Conservation (phyloP, 257 asterid genomes). For the Lavandula angustifolia region DNA sequence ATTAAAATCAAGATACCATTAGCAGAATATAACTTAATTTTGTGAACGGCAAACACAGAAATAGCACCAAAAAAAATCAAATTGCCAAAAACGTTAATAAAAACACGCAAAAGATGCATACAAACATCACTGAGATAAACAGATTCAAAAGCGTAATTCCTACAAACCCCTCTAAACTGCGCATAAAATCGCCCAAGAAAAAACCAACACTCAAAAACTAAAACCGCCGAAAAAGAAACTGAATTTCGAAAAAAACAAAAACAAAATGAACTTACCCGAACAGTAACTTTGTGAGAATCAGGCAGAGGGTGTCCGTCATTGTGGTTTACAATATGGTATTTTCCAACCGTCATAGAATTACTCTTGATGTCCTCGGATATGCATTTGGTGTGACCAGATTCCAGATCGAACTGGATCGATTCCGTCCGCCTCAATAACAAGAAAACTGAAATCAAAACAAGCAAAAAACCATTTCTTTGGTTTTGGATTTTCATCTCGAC, state of each 20-base stretch:
- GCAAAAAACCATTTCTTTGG: slow-evolving; percentile 32
- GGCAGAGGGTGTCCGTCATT: slow-evolving; percentile 80
- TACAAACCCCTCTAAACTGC: neutral
- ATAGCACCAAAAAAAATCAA: neutral
- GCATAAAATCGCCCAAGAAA: neutral
- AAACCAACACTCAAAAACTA: neutral
- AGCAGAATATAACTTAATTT: neutral
- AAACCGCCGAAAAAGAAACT: neutral
- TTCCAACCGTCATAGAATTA: slow-evolving; percentile 93
- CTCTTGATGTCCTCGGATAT: slow-evolving; percentile 90
- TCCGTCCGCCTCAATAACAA: slow-evolving; percentile 50
- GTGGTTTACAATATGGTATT: slow-evolving; percentile 77
- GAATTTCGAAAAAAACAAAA: neutral
- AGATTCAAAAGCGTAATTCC: slow-evolving; percentile 1
- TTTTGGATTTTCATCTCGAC: slow-evolving; percentile 39
- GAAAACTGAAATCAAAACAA: slow-evolving; percentile 46
- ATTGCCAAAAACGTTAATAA: neutral
- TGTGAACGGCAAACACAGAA: neutral
- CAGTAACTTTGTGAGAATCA: slow-evolving; percentile 83
- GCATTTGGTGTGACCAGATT: slow-evolving; percentile 89
- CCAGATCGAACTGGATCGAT: slow-evolving; percentile 81
- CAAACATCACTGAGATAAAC: slow-evolving; percentile 18
- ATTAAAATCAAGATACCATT: neutral
- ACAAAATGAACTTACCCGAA: slow-evolving; percentile 54
- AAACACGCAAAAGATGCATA: neutral